A percentile compares a stretch with the other conserved stretches of the same genome.
Conservation (phyloP, 106 monocot genomes). For the Vanilla planifolia region DNA sequence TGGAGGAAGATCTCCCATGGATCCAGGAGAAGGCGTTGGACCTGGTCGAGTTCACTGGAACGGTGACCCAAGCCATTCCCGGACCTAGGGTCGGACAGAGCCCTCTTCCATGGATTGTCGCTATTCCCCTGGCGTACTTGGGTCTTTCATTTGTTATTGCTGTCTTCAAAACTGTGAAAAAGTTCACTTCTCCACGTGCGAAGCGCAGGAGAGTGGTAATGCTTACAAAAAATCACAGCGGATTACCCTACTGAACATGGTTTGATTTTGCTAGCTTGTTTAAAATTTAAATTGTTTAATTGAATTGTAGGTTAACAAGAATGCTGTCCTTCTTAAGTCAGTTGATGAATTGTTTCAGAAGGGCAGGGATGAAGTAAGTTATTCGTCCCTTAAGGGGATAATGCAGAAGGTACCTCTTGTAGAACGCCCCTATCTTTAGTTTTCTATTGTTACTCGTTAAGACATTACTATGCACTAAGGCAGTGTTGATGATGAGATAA, state of each 20-base stretch:
- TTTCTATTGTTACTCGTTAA: too few species aligned
- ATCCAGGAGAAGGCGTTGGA: conserved; percentile 94
- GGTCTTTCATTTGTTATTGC: conserved; percentile 70
- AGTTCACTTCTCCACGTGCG: conserved; percentile 73
- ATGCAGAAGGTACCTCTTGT: conserved; percentile 57
- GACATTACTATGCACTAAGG: too few species aligned
- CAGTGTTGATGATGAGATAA: too few species aligned
- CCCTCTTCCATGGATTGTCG: conserved; percentile 79
- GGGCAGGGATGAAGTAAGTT: conserved; percentile 38
- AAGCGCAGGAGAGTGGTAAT: conserved; percentile 70
- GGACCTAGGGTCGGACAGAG: conserved; percentile 81
- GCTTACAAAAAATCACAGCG: background rate
- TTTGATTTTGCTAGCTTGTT: background rate
- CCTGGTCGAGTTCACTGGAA: conserved; percentile 97
- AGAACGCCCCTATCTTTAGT: background rate
- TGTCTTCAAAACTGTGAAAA: conserved; percentile 72
- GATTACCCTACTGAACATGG: background rate
- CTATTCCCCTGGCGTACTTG: conserved; percentile 68
- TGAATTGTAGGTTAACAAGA: conserved; percentile 77
- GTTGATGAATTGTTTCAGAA: conserved; percentile 65
- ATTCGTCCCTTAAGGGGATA: conserved; percentile 49
- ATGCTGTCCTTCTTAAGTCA: conserved; percentile 49
- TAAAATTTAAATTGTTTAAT: background rate
- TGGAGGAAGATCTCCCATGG: conserved; percentile 97
- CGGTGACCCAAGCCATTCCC: conserved; percentile 83